Base-by-base conservation (phyloP, 75 land plant species). In the Chamaecyparis obtusa region DNA sequence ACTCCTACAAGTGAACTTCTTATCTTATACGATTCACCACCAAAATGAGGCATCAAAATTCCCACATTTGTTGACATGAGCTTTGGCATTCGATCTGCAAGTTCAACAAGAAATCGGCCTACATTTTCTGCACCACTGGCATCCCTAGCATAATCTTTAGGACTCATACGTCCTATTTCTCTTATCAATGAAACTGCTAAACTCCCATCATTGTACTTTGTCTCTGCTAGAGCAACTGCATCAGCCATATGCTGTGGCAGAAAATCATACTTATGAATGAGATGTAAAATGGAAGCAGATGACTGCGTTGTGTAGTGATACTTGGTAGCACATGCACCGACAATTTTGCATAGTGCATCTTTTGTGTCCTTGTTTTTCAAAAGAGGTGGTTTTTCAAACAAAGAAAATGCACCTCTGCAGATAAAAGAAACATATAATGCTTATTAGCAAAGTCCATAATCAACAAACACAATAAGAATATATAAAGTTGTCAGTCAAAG, bases 21-120 rank as follows among this genome's bases (percentile, higher is more conserved):
- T 64, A 98, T 96, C 87, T 97, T 97, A 87, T 98, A 96, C 15
- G 99, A 95, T 80, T 98, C 98, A 48, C 99, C 99, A 39, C 96
- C 99, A 90, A 98, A 94, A 86, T 98, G 99, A 9, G 96, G 95
- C n/a, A 95, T 90, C 87, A 98, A 80, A 24, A 98, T 69, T 11
- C 99, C 99, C 72, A 98, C 87, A 89, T 98, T 98, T 13, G 90
- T 93, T 14, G 96, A 85, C 72, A 98, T 80, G 76, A 98, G 90
- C 88, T 94, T 98, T 80, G 99, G 99, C 69, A 92, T 55, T 3
- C 93, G 89, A 64, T 95, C 97, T 87, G 99, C 94, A 82, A 98
- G 93, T 84, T 97, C 99, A 32, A 95, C 95, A 43, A 98, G 95
- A 84, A 98, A 96, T 27, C 93, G 89, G 6, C 97, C 97, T 32